Evolutionary conservation across 176 grass and related monocot genomes (phyloP), one percentile per base, ranked within the genome.

Genomic region (Carex pumila): DNA sequence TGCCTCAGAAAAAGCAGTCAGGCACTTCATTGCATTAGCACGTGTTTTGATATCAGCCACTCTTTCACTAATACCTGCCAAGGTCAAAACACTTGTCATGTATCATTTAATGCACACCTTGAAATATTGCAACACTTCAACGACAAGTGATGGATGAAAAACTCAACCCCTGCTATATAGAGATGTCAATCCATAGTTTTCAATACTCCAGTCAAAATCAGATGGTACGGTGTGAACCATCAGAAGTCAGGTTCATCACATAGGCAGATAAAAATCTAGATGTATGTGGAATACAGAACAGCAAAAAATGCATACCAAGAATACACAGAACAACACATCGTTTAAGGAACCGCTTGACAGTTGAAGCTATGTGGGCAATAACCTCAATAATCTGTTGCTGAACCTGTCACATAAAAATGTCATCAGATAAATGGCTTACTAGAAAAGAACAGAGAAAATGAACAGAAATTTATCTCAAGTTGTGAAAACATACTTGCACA

Each of bases 21-120:
- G 91, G 77, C 96, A 99, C 84, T 99, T 99, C 91, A 94, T 95
- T 85, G 96, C 93, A 89, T 90, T 84, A 10, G 55, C 52, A 45
- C 96, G 89, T 63, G 93, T 99, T 92, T 99, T 99, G 54, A 99
- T 99, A 90, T 99, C 96, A 84, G 96, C 96, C 70, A 95, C 93
- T 86, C 87, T 95, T 92, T 99, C 96, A 79, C 96, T 95, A 85
- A 92, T 84, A 41, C 96, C 96, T 99, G 90, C 31, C 52, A 91
- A 82, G 71, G 70, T 79, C 53, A 39, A 54, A 65, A 47, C 39
- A 66, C 18, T 65, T 65, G 63, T 43, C 12, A 83, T 83, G 1
- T 52, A 17, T 83, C 41, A 66, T 68, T 83, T 65, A 53, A n/a
- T 68, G 43, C 3, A 31, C 41, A 31, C 41, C 9, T 32, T 65